Evolutionary conservation across 2,329 filamentous ascomycete genomes (phyloP).

Genomic region (Pseudogymnoascus sp.): DNA sequence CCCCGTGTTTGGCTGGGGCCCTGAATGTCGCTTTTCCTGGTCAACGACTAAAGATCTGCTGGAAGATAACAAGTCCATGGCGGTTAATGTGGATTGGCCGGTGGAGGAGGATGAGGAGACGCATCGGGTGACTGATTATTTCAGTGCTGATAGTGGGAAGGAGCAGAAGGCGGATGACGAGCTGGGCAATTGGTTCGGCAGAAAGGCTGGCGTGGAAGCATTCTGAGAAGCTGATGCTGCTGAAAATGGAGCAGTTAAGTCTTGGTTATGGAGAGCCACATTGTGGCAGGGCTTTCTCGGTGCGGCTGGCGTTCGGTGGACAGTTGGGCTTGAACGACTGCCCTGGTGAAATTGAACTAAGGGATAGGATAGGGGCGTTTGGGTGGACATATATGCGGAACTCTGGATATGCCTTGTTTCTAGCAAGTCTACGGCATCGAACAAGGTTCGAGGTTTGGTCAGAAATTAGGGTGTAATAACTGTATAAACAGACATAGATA

Average conservation of each 20-base stretch:
- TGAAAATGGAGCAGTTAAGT: background rate
- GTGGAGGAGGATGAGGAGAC: constrained; percentile 61
- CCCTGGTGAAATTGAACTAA: background rate
- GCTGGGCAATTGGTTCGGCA: constrained; percentile 74
- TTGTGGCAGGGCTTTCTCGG: background rate
- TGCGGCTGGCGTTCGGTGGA: background rate
- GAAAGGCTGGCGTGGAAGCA: constrained; percentile 23
- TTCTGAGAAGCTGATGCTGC: constrained; percentile 19
- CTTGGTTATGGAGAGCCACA: background rate
- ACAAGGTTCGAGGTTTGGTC: background rate
- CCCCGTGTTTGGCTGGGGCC: constrained; percentile 89
- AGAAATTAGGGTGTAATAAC: background rate
- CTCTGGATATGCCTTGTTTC: background rate
- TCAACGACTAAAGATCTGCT: constrained; percentile 89
- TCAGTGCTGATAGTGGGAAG: constrained; percentile 33
- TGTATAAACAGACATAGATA: background rate
- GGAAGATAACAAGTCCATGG: constrained; percentile 57
- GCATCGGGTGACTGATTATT: constrained; percentile 69
- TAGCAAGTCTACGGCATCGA: background rate
- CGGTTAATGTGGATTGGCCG: constrained; percentile 77
- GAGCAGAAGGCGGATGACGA: constrained; percentile 42
- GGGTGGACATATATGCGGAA: background rate
- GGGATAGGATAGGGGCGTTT: background rate
- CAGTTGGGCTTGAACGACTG: background rate
- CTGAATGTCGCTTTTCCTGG: constrained; percentile 92